Conservation (phyloP, 352 stramenopile genomes). For the Pythium phragmitis region DNA sequence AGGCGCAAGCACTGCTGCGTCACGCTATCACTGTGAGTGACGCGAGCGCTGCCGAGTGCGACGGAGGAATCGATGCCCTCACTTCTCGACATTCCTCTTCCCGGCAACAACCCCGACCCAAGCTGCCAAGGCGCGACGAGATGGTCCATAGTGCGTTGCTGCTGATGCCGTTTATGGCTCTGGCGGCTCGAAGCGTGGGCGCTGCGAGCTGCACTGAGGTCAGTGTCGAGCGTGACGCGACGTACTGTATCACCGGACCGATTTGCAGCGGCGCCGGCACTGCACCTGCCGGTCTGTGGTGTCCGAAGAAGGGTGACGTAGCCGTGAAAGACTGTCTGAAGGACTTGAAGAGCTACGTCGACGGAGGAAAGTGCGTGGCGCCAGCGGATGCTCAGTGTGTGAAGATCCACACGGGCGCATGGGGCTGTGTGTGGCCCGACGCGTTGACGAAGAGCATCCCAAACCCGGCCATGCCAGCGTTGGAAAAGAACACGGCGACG, state of each 20-base stretch:
- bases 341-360: slow-evolving; percentile 51
- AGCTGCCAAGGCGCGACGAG: background rate
- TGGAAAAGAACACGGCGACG: slow-evolving; percentile 19
- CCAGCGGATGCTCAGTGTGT: slow-evolving; percentile 47
- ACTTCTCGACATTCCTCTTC: background rate
- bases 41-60: background rate
- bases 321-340: slow-evolving; percentile 57
- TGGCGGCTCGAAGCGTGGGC: background rate
- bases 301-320: slow-evolving; percentile 58
- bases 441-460: slow-evolving; percentile 19
- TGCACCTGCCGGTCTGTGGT: slow-evolving; percentile 39
- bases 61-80: background rate
- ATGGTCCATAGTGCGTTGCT: background rate
- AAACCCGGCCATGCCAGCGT: slow-evolving; percentile 18
- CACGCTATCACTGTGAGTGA: background rate
- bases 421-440: slow-evolving; percentile 55
- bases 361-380: slow-evolving; percentile 47
- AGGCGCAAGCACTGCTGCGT: background rate
- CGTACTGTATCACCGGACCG: slow-evolving; percentile 64
- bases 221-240: slow-evolving; percentile 68
- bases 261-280: slow-evolving; percentile 59
- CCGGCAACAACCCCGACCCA: background rate
- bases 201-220: slow-evolving; percentile 47
- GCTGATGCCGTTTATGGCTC: background rate
- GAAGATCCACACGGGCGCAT: slow-evolving; percentile 74